Evolutionary conservation across 2,329 filamentous ascomycete species (phyloP), one percentile per base, ranked within the genome.

Genomic region (Ceratocystis destructans): DNA sequence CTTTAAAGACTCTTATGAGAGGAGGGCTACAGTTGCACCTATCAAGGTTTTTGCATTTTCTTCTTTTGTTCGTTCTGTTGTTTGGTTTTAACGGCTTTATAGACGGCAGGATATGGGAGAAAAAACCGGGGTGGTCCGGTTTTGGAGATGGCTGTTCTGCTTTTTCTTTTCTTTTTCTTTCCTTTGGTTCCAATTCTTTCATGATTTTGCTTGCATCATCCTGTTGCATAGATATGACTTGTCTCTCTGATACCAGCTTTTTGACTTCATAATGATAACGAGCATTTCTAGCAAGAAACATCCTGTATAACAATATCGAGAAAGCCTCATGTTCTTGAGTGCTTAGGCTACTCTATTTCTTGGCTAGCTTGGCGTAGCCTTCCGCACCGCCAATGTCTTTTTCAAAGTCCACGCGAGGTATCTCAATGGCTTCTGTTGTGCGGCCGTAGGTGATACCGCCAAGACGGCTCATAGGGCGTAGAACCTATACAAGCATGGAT

Each of bases 361-460:
- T 65, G 28, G 25, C 37, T 62, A 89, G 73, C 71, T 82, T 83
- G 70, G 84, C 80, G 46, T 78, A 77, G 1, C 80, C 83, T 67
- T 86, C 83, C 37, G 77, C 77, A 0, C 79, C 79, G 10, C 79
- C 78, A 5, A 81, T 62, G 68, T 84, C 80, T 72, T 78, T 78
- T 55, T 78, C 76, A 69, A 81, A 87, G 68, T 82, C 80, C 0
- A 81, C 85, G 50, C 88, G 79, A 5, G 81, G 83, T 28, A 96
- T 75, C 78, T 96, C 91, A 31, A 90, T 77, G 0, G 78, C 87
- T 69, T 92, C 85, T 0, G 82, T 85, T 0, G 82, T 78, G 55
- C 91, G 81, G 0, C 82, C 87, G 73, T 96, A 97, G 0, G 87
- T 87, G 71, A 96, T 95, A 1, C 93, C 93, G 31, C 93, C 93